These are phyloP conservation scores for Zancudomyces culisetae DNA, from an alignment of 371 early-diverging fungal species.

Conservation along the genomic window DNA sequence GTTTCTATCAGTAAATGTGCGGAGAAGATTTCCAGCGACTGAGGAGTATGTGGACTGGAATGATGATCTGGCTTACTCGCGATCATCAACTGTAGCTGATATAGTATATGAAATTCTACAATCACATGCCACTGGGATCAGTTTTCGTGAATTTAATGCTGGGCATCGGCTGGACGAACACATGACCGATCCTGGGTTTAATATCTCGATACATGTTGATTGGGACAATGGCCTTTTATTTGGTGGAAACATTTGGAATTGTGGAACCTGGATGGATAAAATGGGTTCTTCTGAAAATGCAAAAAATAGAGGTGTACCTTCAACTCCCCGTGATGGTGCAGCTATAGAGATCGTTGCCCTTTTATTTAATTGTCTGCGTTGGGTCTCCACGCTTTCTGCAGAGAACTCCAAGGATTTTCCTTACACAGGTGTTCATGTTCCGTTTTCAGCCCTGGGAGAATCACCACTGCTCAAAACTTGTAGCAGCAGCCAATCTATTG, in stretches of 20 bases:
- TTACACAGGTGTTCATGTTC: constrained; percentile 16
- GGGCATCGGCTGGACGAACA: constrained; percentile 70
- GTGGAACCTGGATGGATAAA: constrained; percentile 99
- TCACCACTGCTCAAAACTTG: not conserved
- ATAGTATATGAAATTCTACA: constrained; percentile 80
- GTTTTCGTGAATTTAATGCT: constrained; percentile 90
- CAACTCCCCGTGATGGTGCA: constrained; percentile 87
- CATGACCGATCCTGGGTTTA: constrained; percentile 80
- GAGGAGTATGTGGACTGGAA: constrained; percentile 48
- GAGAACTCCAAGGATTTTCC: constrained; percentile 25
- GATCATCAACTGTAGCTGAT: constrained; percentile 48
- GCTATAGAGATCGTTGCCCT: constrained; percentile 82
- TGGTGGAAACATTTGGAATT: constrained; percentile 86
- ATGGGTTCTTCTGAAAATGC: constrained; percentile 92
- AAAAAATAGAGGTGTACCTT: constrained; percentile 72
- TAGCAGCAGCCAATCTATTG: too few relatives aligned
- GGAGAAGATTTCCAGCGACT: constrained; percentile 63
- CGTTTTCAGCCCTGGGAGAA: not conserved
- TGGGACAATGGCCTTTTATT: constrained; percentile 55
- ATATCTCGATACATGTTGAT: constrained; percentile 49
- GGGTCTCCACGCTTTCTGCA: constrained; percentile 35
- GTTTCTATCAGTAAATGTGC: constrained; percentile 48
- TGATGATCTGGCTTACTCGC: constrained; percentile 35
- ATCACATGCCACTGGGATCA: constrained; percentile 78
- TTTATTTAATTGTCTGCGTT: constrained; percentile 60